Evolutionary conservation across 352 stramenopile species (phyloP), one percentile per base, ranked within the genome.

Genomic region (Plasmopara viticola): DNA sequence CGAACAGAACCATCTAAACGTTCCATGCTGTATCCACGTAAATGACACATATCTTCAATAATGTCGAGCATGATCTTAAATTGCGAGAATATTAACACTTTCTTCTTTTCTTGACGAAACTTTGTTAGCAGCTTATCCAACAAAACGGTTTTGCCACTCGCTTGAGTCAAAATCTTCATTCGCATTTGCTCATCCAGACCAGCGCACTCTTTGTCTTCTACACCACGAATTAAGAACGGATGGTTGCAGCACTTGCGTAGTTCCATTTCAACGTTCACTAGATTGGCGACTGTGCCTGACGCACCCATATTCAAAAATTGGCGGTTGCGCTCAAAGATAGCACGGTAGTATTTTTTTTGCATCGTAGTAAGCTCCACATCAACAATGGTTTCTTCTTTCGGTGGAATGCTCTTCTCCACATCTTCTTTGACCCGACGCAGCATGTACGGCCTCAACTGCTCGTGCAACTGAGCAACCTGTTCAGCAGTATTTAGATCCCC

Each of bases 241-340:
- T 99, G 97, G 63, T 99, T 99, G 74, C 97, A 99, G 72, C 96
- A 99, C 73, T 99, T 99, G 51, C 97, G 83, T 47, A 99, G 76
- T 60, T 99, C 96, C 96, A 99, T 99, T 72, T 99, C 95, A 51
- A 99, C 97, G 55, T 99, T 99, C 70, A 98, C 98, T 20, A 99
- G 71, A 60, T 97, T 98, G 9, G 80, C 91, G 45, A 98, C 94
- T 4, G 84, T 97, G 7, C 96, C 82, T 29, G 95, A 77, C 4
- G 78, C 62, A 5, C 80, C 84, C 70, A 86, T 87, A 56, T 91
- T 95, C 41, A 97, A 71, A 52, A 95, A 97, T 15, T 80, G 78
- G 9, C 89, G 81, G 53, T 99, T 99, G 35, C 96, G 90, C 72
- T 99, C 97, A 61, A 99, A 99, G 53, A 99, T 99, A 34, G 97